Evolutionary conservation across 768 basidiomycete genomes (phyloP).

Genomic region (Suillus variegatus): DNA sequence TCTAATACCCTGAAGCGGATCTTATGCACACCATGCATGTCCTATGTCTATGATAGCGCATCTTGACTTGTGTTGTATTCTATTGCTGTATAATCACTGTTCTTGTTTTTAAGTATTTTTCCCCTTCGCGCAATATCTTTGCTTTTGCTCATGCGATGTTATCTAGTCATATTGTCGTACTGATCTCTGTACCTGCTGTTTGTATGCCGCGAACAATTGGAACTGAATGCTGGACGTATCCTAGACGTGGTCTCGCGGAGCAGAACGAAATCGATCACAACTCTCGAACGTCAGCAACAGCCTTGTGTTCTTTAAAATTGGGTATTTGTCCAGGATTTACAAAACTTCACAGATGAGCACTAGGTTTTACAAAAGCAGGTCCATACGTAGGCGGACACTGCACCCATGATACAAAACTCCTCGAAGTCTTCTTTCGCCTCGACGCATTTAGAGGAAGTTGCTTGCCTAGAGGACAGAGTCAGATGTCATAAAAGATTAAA

Average conservation of each 20-base stretch:
- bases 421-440: not conserved
- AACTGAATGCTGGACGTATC: not conserved
- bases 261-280: not conserved
- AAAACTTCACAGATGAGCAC: not conserved
- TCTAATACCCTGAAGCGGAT: slow-evolving; percentile 2
- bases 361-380: slow-evolving; percentile 1
- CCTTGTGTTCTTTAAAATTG: not conserved
- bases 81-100: not conserved
- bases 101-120: not conserved
- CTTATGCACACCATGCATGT: not conserved
- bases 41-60: not conserved
- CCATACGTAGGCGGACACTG: not conserved
- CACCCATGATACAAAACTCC: not conserved
- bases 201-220: not conserved
- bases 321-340: not conserved
- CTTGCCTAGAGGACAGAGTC: slow-evolving; percentile 25
- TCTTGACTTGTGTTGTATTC: slow-evolving; percentile 6
- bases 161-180: not conserved
- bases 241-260: not conserved
- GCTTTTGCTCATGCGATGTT: not conserved
- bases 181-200: not conserved
- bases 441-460: slow-evolving; percentile 27
- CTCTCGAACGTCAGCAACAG: not conserved
- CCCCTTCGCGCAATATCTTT: not conserved
- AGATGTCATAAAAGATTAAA: not conserved